Conservation (phyloP, 1,284 basidiomycete genomes). For the Marasmius tenuissimus region DNA sequence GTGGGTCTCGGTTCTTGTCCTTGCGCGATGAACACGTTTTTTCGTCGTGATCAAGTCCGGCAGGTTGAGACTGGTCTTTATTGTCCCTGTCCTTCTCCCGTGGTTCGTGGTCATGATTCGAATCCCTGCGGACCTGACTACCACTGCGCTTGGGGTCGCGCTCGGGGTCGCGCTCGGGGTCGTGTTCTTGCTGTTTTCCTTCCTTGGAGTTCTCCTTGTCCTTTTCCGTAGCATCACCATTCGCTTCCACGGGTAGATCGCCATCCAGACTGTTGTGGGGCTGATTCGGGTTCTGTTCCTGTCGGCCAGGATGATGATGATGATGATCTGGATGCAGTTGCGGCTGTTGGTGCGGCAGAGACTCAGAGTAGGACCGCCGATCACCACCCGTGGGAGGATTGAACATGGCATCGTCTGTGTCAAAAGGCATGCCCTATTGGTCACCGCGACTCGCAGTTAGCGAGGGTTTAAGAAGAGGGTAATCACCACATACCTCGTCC, state of each 20-base stretch:
- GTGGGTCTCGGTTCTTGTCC: too few relatives aligned
- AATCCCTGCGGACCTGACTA: background rate
- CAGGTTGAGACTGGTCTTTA: too few relatives aligned
- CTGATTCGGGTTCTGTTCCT: background rate
- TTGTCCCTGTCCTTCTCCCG: too few relatives aligned
- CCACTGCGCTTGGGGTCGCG: background rate
- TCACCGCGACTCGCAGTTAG: background rate
- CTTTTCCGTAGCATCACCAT: background rate
- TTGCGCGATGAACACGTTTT: too few relatives aligned
- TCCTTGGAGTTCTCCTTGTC: background rate
- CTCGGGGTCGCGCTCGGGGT: too few relatives aligned
- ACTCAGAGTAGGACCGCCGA: background rate
- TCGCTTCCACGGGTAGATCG: too few relatives aligned
- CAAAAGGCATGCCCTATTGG: slow-evolving; percentile 62
- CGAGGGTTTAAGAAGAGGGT: background rate
- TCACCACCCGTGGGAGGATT: slow-evolving; percentile 51
- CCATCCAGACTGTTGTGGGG: background rate
- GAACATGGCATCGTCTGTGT: slow-evolving; percentile 75
- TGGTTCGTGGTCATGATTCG: too few relatives aligned
- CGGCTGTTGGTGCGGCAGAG: background rate
- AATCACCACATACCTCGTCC: slow-evolving; percentile 47
- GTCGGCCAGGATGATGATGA: background rate
- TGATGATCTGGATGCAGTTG: background rate
- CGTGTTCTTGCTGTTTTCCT: slow-evolving; percentile 1
- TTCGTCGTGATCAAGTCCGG: too few relatives aligned